Conservation (phyloP, 495 filamentous ascomycete species). For the Articulospora tetracladia region DNA sequence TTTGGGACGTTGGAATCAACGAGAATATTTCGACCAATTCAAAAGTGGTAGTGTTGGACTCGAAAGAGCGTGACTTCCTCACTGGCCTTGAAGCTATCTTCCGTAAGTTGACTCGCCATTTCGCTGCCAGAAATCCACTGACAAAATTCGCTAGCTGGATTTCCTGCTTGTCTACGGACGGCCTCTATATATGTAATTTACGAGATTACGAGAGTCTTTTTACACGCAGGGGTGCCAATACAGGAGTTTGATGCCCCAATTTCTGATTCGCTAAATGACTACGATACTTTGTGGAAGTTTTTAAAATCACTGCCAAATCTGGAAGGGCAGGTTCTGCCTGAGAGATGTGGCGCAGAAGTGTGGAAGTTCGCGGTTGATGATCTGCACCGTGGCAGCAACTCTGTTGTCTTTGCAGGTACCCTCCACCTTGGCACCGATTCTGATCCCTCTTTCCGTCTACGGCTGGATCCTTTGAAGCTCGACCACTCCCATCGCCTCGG, state of each 20-base stretch:
- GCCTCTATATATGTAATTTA: conserved; percentile 10
- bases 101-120: conserved; percentile 13
- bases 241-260: conserved; percentile 2
- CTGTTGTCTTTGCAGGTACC: conserved; percentile 13
- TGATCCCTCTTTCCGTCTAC: conserved; percentile 12
- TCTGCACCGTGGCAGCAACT: not conserved
- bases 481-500: conserved; percentile 18
- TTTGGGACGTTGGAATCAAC: not conserved
- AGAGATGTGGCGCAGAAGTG: conserved; percentile 8
- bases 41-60: not conserved
- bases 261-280: conserved; percentile 3
- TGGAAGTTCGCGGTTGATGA: conserved; percentile 9
- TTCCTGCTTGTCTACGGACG: not conserved
- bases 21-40: not conserved
- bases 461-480: conserved; percentile 17
- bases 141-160: conserved; percentile 2
- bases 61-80: not conserved
- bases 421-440: not conserved
- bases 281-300: conserved; percentile 16
- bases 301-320: conserved; percentile 10
- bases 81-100: conserved; percentile 3
- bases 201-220: conserved; percentile 21
- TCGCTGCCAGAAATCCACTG: not conserved
- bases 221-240: conserved; percentile 13
- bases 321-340: conserved; percentile 14